Evolutionary conservation across 2,329 filamentous ascomycete genomes (phyloP).

Genomic region (Alternaria rosae): DNA sequence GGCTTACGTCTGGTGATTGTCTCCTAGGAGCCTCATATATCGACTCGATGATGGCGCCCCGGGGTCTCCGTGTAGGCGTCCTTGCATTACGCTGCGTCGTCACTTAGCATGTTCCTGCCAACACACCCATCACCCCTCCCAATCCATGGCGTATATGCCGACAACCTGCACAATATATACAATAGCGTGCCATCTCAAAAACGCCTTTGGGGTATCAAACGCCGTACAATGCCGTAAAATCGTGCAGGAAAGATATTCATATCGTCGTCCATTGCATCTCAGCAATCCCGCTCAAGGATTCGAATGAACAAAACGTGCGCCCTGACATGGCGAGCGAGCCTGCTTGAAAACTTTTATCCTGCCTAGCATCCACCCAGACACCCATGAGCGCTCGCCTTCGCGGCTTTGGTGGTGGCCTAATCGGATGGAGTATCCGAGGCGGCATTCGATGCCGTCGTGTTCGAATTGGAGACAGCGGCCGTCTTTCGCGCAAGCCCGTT

Average conservation of each 20-base stretch:
- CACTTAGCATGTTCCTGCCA: background rate
- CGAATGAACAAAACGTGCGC: slow-evolving; percentile 45
- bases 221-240: slow-evolving; percentile 39
- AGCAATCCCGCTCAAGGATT: slow-evolving; percentile 34
- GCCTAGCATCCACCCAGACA: slow-evolving; percentile 43
- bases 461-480: slow-evolving; percentile 44
- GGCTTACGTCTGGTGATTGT: background rate
- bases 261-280: slow-evolving; percentile 11
- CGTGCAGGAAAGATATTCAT: slow-evolving; percentile 27
- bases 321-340: slow-evolving; percentile 37
- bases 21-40: background rate
- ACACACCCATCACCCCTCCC: background rate
- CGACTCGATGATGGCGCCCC: background rate
- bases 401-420: slow-evolving; percentile 37
- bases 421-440: slow-evolving; percentile 36
- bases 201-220: slow-evolving; percentile 42
- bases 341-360: slow-evolving; percentile 42
- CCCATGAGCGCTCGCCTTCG: slow-evolving; percentile 31
- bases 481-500: slow-evolving; percentile 38
- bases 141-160: background rate
- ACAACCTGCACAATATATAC: slow-evolving; percentile 16
- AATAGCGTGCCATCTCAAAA: slow-evolving; percentile 9
- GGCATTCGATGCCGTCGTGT: slow-evolving; percentile 39
- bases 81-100: background rate
- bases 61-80: background rate